Base-by-base conservation (phyloP, 305 asterid species). In the Fraxinus ornus region DNA sequence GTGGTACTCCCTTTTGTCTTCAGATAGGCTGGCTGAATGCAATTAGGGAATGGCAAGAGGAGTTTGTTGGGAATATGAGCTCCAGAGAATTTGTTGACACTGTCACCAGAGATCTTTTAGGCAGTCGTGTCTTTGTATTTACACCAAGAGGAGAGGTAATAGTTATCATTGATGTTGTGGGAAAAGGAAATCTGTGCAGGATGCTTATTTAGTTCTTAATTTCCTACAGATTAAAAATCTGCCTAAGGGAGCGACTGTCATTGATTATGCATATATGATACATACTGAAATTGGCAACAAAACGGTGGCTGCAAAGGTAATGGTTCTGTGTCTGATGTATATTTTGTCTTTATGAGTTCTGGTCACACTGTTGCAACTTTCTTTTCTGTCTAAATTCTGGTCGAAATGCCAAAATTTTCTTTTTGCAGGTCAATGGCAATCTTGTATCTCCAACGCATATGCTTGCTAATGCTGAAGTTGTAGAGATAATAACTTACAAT, bases 21-120 rank as follows among this genome's bases (percentile, higher is more conserved):
- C 94, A 94, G 98, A 94, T 95, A 86, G 92, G 98, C 73, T 95
- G 98, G 98, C 93, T 95, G 82, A 94, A 94, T 89, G 98, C 98
- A 84, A 95, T 95, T 76, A 91, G 98, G 87, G 98, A 95, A 88
- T 95, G 98, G 98, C 98, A 94, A 86, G 98, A 95, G 88, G 98
- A 95, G 88, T 95, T 95, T 79, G 98, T 95, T 78, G 98, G 98
- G 76, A 95, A 95, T 86, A 94, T 92, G 97, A 95, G 97, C 81
- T 95, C 98, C 37, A 90, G 98, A 87, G 98, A 92, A 82, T 95
- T 95, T 86, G 98, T 95, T 80, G 98, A 95, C 86, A 92, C 97
- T 35, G 83, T 95, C 86, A 95, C 98, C 80, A 90, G 93, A 89
- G 98, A 95, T 91, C 95, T 91, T 74, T 86, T 95, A 60, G 98